Evolutionary conservation across 2,329 filamentous ascomycete genomes (phyloP), one percentile per base, ranked within the genome.

Genomic region (Colletotrichum tabaci): DNA sequence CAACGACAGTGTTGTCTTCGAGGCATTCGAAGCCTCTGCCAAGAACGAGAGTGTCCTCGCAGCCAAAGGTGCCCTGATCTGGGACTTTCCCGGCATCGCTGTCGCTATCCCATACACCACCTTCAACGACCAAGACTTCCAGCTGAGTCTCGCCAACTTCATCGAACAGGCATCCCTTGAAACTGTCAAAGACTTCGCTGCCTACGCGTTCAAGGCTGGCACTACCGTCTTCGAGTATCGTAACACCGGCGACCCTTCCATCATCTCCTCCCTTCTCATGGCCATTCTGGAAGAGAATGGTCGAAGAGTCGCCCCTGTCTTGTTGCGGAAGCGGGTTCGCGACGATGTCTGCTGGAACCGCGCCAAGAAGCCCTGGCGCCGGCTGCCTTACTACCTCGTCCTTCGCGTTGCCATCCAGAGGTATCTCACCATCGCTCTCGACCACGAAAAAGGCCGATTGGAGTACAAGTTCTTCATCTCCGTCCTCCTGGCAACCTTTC

Each of bases 1-100:
- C 65, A 76, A 74, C 55, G 74, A 23, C 38, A 80, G 55, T 23
- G 73, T 74, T 73, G 86, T 74, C 21, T 89, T 67, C 57, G 91
- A 93, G 77, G 83, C 84, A 0, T 92, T 92, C 66, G 90, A 93
- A 76, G 83, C 87, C 0, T 90, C 90, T 0, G 82, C 91, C 0
- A 76, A 77, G 0, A 87, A 87, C 1, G 82, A 88, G 53, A 79
- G 84, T 16, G 87, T 91, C 0, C 81, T 92, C 2, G 83, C 84
- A 0, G 79, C 87, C 0, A 78, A 87, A 23, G 83, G 83, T 35
- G 85, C 89, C 2, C 77, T 93, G 0, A 75, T 82, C 67, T 90
- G 90, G 85, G 83, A 87, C 21, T 93, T 93, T 73, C 91, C 91
- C 0, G 88, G 87, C 0, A 80, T 79, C 18, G 84, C 87, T 0